These are phyloP conservation scores for Triangularia verruculosa DNA, from an alignment of 2,329 filamentous ascomycete genomes.

Conservation along the genomic window DNA sequence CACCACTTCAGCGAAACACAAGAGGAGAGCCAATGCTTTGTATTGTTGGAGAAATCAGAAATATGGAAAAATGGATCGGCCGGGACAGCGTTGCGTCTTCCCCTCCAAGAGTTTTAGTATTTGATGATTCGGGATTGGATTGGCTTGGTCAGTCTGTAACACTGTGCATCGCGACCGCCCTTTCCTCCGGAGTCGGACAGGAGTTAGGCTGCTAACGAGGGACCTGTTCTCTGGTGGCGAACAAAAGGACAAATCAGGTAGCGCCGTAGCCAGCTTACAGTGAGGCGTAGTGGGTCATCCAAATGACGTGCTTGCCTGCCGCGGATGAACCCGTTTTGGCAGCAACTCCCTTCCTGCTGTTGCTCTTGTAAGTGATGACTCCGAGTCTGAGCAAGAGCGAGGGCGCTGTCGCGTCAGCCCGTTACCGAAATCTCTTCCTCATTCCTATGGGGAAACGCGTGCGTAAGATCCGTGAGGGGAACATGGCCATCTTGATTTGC, in stretches of 20 bases:
- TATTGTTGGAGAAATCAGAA: neutral
- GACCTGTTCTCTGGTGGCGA: neutral
- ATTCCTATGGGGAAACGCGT: neutral
- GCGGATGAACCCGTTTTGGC: neutral
- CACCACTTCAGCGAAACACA: neutral
- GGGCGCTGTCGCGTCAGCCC: slow-evolving; percentile 8
- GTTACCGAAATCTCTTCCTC: slow-evolving; percentile 2
- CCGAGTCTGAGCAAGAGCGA: slow-evolving; percentile 3
- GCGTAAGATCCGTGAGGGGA: neutral
- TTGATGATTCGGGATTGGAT: neutral
- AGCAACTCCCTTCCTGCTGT: neutral
- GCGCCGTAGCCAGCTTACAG: neutral
- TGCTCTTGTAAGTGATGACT: neutral
- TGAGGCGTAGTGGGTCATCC: slow-evolving; percentile 2
- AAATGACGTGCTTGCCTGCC: slow-evolving; percentile 16
- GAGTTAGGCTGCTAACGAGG: neutral
- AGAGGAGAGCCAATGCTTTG: neutral
- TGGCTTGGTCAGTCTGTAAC: slow-evolving; percentile 2
- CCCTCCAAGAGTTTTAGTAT: neutral
- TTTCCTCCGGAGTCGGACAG: slow-evolving; percentile 17
- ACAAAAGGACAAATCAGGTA: neutral
- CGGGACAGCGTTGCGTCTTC: neutral
- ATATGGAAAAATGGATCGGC: neutral
- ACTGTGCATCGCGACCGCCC: slow-evolving; percentile 14
- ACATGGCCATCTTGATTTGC: slow-evolving; percentile 1